Evolutionary conservation across 441 rosid genomes (phyloP), one percentile per base, ranked within the genome.

Genomic region (Viola pubescens): DNA sequence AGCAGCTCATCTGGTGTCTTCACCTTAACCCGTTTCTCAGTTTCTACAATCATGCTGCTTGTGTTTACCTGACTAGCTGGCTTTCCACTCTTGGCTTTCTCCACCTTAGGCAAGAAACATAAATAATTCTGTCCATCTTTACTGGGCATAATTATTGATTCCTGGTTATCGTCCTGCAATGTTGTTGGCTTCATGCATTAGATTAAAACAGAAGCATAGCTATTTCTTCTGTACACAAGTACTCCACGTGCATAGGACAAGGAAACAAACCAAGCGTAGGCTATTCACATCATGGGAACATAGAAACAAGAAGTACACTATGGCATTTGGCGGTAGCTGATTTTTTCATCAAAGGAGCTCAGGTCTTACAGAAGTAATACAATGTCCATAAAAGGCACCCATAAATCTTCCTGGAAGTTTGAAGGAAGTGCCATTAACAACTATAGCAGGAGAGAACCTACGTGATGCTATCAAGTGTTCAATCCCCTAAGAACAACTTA

Each of bases 1-100:
- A 92, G 91, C 38, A 87, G 72, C 66, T 92, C 96, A 72, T 92
- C 98, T 11, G 96, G 92, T 46, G 89, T 87, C 88, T 87, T 87
- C 76, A 89, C 69, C 73, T 82, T 85, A 63, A 78, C 54, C 53
- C 58, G 87, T 63, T 77, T 81, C 75, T 85, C 89, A 3, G 88
- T 73, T 75, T 89, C 97, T 80, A 89, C 73, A 75, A 87, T 80
- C 83, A 87, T 70, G 71, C 85, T 82, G 74, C 84, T 92, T 4
- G 71, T 65, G 54, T 92, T 92, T 49, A 78, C 75, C 70, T 61
- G 91, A 52, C 41, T 64, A 55, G 73, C 61, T 34, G 76, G 70
- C 77, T 66, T 81, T 57, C 74, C 83, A 26, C 69, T 79, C 69
- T 64, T 83, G 16, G 72, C 62, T 73, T 83, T 79, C 77, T 84